phyloP scores from a whole-genome alignment of 2,329 filamentous ascomycete species.

The Colletotrichum caudatum region DNA sequence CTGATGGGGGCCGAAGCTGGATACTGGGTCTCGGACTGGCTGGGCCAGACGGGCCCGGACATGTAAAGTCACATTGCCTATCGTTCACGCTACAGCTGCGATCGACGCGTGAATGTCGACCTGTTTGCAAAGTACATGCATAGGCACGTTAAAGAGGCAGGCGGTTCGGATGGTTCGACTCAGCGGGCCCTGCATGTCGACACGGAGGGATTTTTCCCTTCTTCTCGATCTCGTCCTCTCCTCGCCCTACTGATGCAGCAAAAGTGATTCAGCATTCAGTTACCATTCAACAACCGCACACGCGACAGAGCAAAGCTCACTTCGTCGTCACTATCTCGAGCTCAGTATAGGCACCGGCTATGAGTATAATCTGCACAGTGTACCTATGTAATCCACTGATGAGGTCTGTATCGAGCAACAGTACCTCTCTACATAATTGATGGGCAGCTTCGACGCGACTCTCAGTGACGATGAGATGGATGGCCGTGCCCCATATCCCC shows the following conservation, averaged over 20 bases:
- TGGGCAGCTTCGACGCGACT: neutral
- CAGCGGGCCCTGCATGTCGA: neutral
- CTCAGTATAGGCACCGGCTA: neutral
- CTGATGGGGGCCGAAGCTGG: neutral
- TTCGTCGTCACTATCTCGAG: no score
- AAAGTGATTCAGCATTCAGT: neutral
- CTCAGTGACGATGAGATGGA: neutral
- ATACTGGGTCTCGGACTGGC: neutral
- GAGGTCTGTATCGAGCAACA: no score
- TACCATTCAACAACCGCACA: neutral
- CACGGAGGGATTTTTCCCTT: neutral
- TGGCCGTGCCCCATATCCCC: neutral
- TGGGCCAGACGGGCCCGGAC: neutral
- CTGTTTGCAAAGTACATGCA: neutral
- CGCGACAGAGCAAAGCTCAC: neutral
- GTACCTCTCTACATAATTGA: no score
- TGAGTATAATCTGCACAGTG: neutral
- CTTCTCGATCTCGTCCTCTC: neutral
- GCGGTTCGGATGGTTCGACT: neutral
- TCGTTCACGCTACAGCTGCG: neutral
- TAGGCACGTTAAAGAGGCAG: neutral
- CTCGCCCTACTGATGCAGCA: neutral
- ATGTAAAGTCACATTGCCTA: neutral
- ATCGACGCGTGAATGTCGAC: neutral
- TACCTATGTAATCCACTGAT: neutral